phyloP scores from a whole-genome alignment of 2,329 filamentous ascomycete genomes.

The Aspergillus bombycis region DNA sequence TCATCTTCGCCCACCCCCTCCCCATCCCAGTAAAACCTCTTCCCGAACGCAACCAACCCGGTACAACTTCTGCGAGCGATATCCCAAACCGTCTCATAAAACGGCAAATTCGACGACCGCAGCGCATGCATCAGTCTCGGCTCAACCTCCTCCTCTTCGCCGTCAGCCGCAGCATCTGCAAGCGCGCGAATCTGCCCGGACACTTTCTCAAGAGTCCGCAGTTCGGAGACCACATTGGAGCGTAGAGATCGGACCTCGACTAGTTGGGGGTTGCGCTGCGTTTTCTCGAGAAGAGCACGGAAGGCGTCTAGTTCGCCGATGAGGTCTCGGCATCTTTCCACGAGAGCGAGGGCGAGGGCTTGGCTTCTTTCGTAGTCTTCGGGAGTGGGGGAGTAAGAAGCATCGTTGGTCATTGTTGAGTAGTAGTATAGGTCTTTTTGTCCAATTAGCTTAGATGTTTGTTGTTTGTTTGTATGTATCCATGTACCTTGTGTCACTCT shows the following conservation, averaged over 20 bases:
- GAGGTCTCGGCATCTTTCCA: conserved; percentile 44
- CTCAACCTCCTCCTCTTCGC: conserved; percentile 26
- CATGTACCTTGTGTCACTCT: background rate
- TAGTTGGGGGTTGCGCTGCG: conserved; percentile 48
- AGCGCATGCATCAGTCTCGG: conserved; percentile 57
- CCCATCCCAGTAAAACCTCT: conserved; percentile 55
- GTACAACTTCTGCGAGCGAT: conserved; percentile 59
- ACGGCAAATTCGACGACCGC: conserved; percentile 67
- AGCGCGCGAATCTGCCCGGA: conserved; percentile 27
- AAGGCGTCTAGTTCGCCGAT: conserved; percentile 52
- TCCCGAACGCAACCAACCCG: conserved; percentile 61
- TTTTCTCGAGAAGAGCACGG: conserved; percentile 43
- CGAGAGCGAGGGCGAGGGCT: conserved; percentile 35
- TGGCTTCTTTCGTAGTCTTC: conserved; percentile 15
- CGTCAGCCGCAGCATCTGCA: conserved; percentile 11
- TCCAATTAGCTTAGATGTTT: no score
- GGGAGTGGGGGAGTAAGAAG: background rate
- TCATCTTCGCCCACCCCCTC: conserved; percentile 9
- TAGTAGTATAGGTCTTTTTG: no score
- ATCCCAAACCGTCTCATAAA: conserved; percentile 66
- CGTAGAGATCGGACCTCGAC: conserved; percentile 56
- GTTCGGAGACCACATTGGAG: conserved; percentile 51
- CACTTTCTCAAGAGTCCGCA: conserved; percentile 52
- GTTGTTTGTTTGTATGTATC: no score
- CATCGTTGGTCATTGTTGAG: background rate